Evolutionary conservation across 2,329 filamentous ascomycete genomes (phyloP), one percentile per base, ranked within the genome.

Genomic region (Magnaporthiopsis poae): DNA sequence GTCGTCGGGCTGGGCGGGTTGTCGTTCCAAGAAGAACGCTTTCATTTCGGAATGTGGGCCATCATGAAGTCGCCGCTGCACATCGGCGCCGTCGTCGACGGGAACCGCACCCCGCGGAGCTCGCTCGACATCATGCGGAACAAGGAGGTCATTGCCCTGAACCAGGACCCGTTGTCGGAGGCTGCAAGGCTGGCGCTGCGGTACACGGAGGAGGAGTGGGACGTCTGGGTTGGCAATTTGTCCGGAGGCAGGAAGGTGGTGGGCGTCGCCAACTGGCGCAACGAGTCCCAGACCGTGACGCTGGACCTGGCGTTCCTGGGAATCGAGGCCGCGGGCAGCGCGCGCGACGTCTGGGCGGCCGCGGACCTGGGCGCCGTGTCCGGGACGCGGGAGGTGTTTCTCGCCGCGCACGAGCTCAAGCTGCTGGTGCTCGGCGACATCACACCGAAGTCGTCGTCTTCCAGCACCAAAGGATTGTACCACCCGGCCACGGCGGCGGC

Each of bases 91-190:
- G 78, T 77, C 0, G 72, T 82, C 63, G 77, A 79, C 33, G 72
- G 75, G 13, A 71, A 71, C 0, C 66, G 78, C 3, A 79, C 81
- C 0, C 75, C 77, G 0, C 66, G 72, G 0, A 72, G 73, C 0
- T 82, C 81, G 0, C 70, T 84, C 18, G 73, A 74, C 7, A 74
- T 82, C 21, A 71, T 83, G 62, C 76, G 75, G 1, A 86, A 86
- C 72, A 75, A 78, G 33, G 84, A 85, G 66, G 79, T 85, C 29
- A 82, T 88, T 31, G 80, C 80, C 0, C 82, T 85, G 71, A 87
- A 87, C 69, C 84, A 87, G 69, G 85, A 87, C 70, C 68, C 79
- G 0, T 73, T 86, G 0, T 83, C 79, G 0, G 74, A 80, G 65
- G 82, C 84, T 61, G 82, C 84, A 0, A 76, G 77, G n/a, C 74